phyloP scores from a whole-genome alignment of 2,329 filamentous ascomycete genomes.

The Neonectria neomacrospora region DNA sequence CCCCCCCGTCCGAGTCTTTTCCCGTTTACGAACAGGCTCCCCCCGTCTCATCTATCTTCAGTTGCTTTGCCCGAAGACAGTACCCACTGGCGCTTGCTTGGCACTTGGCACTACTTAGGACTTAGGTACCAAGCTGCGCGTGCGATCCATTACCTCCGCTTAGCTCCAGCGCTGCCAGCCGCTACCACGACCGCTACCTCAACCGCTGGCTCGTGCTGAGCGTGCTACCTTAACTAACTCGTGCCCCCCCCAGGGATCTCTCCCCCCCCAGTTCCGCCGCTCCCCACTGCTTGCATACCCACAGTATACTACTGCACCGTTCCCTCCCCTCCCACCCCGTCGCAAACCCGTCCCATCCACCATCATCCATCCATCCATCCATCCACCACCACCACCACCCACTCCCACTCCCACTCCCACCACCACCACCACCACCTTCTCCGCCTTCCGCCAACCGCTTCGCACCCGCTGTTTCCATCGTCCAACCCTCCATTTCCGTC shows the following conservation, averaged over 20 bases:
- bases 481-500: slow-evolving; percentile 37
- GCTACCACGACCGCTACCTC: not conserved
- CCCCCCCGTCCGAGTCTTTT: slow-evolving; percentile 2
- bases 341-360: slow-evolving; percentile 45
- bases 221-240: not conserved
- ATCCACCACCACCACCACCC: slow-evolving; percentile 32
- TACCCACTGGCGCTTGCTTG: slow-evolving; percentile 18
- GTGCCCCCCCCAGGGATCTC: too few species aligned
- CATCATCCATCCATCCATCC: slow-evolving; percentile 41
- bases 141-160: slow-evolving; percentile 24
- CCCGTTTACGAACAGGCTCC: not conserved
- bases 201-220: not conserved
- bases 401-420: slow-evolving; percentile 14
- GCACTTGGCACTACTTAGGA: slow-evolving; percentile 6
- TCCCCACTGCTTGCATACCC: slow-evolving; percentile 13
- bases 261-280: slow-evolving; percentile 18
- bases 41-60: slow-evolving; percentile 24
- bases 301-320: slow-evolving; percentile 38
- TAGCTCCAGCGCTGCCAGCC: slow-evolving; percentile 15
- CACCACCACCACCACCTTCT: slow-evolving; percentile 19
- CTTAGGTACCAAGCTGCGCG: not conserved
- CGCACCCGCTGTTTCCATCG: slow-evolving; percentile 42
- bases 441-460: slow-evolving; percentile 24
- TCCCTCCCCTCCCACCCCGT: slow-evolving; percentile 40
- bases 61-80: slow-evolving; percentile 3